Evolutionary conservation across 306 rosid species (phyloP).

Genomic region (Sicyos baderoa): DNA sequence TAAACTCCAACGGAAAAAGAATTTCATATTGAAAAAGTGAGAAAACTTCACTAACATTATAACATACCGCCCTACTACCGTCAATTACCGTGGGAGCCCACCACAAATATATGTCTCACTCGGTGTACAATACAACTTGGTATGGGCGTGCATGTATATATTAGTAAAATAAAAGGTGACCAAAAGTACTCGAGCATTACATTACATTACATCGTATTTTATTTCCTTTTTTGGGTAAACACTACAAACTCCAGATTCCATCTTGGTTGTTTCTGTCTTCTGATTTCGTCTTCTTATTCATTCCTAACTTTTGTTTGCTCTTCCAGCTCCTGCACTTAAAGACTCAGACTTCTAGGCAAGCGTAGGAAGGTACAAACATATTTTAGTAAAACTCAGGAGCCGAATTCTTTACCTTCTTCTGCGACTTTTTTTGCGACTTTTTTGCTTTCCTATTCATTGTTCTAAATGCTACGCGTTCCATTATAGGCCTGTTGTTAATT

Average conservation of each 20-base stretch:
- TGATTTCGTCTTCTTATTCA: not conserved
- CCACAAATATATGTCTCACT: not conserved
- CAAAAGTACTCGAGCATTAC: not conserved
- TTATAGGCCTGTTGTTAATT: not conserved
- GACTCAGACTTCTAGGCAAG: constrained; percentile 2
- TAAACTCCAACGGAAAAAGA: too few species aligned
- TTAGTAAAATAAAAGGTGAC: constrained; percentile 10
- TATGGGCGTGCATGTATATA: constrained; percentile 5
- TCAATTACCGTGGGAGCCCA: too few species aligned
- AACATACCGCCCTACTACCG: too few species aligned
- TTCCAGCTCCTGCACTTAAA: constrained; percentile 12
- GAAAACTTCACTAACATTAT: too few species aligned
- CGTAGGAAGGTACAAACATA: constrained; percentile 12
- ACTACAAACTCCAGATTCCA: constrained; percentile 4
- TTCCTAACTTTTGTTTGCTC: constrained; percentile 15
- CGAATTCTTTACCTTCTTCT: not conserved
- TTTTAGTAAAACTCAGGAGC: not conserved
- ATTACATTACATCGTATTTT: constrained; percentile 5
- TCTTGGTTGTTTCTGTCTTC: constrained; percentile 14
- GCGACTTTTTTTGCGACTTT: too few species aligned
- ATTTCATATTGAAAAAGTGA: too few species aligned
- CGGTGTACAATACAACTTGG: not conserved
- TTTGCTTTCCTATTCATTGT: not conserved
- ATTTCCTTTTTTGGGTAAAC: constrained; percentile 15
- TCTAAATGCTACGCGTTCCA: not conserved